Percentiles rank a stretch among this genome's conserved stretches.
Evolutionary conservation across 2,329 filamentous ascomycete genomes (phyloP).

Genomic region (Sclerotinia borealis): DNA sequence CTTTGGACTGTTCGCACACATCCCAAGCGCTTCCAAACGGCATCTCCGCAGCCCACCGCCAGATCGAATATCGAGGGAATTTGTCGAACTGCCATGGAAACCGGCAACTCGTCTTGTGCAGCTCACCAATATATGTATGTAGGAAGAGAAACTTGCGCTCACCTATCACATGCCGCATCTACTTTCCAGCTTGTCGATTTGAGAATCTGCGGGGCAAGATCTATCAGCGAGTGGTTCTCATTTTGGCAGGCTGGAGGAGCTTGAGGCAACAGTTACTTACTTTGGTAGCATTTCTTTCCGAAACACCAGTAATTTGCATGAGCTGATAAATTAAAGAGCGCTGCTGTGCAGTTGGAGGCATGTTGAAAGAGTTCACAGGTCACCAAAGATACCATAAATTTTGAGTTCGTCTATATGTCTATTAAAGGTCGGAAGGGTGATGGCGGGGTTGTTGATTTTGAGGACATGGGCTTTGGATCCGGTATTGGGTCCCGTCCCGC

Average conservation of each 20-base stretch:
- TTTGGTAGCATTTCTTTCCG: conserved; percentile 27
- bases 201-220: conserved; percentile 30
- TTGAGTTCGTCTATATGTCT: no score
- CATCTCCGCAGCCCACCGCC: no score
- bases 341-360: conserved; percentile 29
- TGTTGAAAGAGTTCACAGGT: conserved; percentile 15
- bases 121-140: neutral
- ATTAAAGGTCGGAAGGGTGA: neutral
- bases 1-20: neutral
- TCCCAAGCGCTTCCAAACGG: neutral
- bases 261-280: conserved; percentile 23
- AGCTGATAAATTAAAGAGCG: conserved; percentile 26
- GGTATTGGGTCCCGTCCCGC: conserved; percentile 1
- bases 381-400: neutral
- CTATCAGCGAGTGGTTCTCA: conserved; percentile 20
- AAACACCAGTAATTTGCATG: conserved; percentile 30
- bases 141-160: conserved; percentile 21
- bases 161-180: conserved; percentile 36
- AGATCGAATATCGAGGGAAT: neutral
- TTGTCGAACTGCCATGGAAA: neutral
- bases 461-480: neutral
- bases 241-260: neutral
- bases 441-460: conserved; percentile 7
- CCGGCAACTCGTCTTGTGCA: neutral
- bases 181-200: conserved; percentile 35